phyloP scores from a whole-genome alignment of 2,329 filamentous ascomycete species.

The Chlorencoelia australis region DNA sequence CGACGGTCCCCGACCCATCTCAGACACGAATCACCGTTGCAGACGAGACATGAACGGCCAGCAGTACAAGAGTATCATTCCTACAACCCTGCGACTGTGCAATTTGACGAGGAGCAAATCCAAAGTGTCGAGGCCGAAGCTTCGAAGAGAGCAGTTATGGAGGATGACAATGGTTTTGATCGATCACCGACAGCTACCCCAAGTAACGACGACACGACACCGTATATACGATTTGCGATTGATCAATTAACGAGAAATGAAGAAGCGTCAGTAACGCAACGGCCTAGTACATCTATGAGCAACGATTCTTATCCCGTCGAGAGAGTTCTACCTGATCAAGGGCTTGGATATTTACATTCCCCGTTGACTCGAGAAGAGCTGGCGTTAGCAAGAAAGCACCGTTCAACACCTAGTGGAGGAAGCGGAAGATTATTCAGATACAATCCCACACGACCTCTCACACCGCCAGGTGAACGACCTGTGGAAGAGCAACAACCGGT shows the following conservation, averaged over 20 bases:
- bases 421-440: conserved; percentile 22
- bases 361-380: conserved; percentile 19
- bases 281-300: conserved; percentile 33
- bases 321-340: conserved; percentile 37
- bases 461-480: conserved; percentile 1
- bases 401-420: conserved; percentile 28
- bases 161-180: conserved; percentile 10
- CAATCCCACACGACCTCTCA: conserved; percentile 22
- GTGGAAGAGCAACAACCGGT: neutral
- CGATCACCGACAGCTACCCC: conserved; percentile 39
- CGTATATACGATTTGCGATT: conserved; percentile 82
- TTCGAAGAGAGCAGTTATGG: conserved; percentile 14
- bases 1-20: too few species aligned
- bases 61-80: neutral
- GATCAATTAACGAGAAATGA: conserved; percentile 73
- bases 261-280: conserved; percentile 41
- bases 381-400: conserved; percentile 27
- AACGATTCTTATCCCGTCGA: conserved; percentile 38
- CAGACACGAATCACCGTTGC: conserved; percentile 1
- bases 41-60: neutral
- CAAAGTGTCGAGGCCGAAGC: conserved; percentile 15
- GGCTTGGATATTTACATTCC: conserved; percentile 26
- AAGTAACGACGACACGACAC: conserved; percentile 73
- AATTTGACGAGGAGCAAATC: conserved; percentile 24
- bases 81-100: conserved; percentile 11